Evolutionary conservation across 768 basidiomycete species (phyloP).

Genomic region (Lanmaoa rubissima): DNA sequence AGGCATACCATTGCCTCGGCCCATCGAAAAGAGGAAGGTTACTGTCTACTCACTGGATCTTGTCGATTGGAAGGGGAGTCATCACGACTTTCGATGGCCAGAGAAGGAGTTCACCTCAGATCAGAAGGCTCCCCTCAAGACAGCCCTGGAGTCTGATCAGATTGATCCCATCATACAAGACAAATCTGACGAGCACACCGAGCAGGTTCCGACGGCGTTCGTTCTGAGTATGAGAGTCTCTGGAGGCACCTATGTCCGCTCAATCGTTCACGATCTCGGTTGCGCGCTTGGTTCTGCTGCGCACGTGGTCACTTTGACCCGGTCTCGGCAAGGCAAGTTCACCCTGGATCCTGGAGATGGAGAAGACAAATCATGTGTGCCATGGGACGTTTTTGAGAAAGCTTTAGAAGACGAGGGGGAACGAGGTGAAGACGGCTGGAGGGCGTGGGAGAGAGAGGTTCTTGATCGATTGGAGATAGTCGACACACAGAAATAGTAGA

Average conservation of each 20-base stretch:
- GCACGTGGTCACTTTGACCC: constrained; percentile 87
- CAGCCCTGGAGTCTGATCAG: constrained; percentile 54
- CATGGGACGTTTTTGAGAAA: constrained; percentile 71
- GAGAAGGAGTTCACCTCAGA: constrained; percentile 62
- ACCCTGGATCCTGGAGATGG: constrained; percentile 48
- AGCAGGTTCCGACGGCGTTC: constrained; percentile 67
- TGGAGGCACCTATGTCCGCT: constrained; percentile 95
- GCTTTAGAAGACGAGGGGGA: constrained; percentile 54
- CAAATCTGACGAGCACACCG: constrained; percentile 31
- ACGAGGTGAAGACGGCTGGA: constrained; percentile 64
- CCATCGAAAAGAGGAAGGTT: constrained; percentile 85
- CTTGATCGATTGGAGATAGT: constrained; percentile 64
- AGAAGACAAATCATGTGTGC: constrained; percentile 60
- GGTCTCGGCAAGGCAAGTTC: constrained; percentile 88
- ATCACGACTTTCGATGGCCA: constrained; percentile 81
- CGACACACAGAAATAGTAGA: constrained; percentile 27
- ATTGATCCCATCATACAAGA: constrained; percentile 37
- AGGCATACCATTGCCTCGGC: constrained; percentile 86
- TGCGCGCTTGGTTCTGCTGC: constrained; percentile 82
- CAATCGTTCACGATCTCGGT: constrained; percentile 91
- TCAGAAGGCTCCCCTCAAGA: constrained; percentile 68
- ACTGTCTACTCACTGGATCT: constrained; percentile 81
- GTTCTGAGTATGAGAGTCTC: constrained; percentile 91
- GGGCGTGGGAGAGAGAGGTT: constrained; percentile 81
- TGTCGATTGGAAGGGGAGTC: constrained; percentile 69